These are phyloP conservation scores for Clarkia xantiana DNA, from an alignment of 345 rosid genomes.

Conservation along the genomic window DNA sequence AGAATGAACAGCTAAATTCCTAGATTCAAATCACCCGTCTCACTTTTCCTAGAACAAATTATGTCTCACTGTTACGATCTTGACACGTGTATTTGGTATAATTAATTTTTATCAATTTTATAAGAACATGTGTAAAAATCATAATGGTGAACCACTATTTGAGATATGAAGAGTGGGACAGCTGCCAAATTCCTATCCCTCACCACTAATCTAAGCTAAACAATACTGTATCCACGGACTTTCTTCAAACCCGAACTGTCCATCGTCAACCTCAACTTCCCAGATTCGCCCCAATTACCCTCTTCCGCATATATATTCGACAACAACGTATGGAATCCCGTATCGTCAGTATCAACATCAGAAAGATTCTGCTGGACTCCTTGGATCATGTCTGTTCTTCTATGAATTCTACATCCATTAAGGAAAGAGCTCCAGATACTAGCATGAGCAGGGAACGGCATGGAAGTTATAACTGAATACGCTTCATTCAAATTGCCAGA, in stretches of 20 bases:
- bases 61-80: no score
- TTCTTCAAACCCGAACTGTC: slow-evolving; percentile 32
- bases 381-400: slow-evolving; percentile 48
- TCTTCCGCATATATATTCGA: slow-evolving; percentile 71
- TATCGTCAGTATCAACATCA: slow-evolving; percentile 33
- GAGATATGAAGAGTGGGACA: no score
- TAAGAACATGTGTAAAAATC: no score
- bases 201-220: slow-evolving; percentile 16
- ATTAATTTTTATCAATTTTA: no score
- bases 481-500: slow-evolving; percentile 61
- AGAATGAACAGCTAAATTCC: no score
- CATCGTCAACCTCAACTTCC: slow-evolving; percentile 35
- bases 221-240: slow-evolving; percentile 51
- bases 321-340: slow-evolving; percentile 51
- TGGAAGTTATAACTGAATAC: slow-evolving; percentile 35
- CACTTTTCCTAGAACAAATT: no score
- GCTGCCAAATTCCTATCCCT: no score
- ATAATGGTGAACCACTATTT: no score
- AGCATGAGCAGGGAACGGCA: slow-evolving; percentile 51
- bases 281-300: slow-evolving; percentile 52
- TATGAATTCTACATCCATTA: slow-evolving; percentile 72
- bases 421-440: slow-evolving; percentile 60
- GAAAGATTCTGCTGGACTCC: slow-evolving; percentile 27
- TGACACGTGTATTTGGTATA: no score
- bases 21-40: no score